Conservation (phyloP, 495 filamentous ascomycete species). For the Penicillium atrosanguineum region DNA sequence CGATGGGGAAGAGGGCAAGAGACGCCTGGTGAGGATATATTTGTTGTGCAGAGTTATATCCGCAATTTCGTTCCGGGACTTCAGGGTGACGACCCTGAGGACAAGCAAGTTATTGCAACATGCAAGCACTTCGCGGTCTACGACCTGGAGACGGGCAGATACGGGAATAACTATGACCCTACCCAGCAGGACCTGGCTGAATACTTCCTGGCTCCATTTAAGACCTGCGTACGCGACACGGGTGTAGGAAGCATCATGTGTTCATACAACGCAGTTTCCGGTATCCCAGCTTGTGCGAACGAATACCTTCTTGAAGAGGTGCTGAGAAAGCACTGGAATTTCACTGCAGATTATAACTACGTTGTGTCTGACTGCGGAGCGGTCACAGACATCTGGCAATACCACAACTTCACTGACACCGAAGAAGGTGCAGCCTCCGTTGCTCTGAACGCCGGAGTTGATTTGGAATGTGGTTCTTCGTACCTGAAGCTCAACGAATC, state of each 20-base stretch:
- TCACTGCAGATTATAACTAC: constrained; percentile 45
- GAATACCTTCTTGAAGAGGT: constrained; percentile 49
- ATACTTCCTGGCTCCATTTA: constrained; percentile 52
- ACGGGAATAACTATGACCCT: constrained; percentile 49
- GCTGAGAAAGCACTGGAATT: constrained; percentile 51
- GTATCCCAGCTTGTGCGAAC: constrained; percentile 52
- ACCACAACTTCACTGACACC: constrained; percentile 46
- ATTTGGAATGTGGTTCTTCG: constrained; percentile 50
- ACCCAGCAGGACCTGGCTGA: constrained; percentile 49
- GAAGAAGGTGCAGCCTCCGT: constrained; percentile 45
- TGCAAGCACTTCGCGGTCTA: constrained; percentile 62
- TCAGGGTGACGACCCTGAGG: constrained; percentile 40
- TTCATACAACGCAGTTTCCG: constrained; percentile 54
- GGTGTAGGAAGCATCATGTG: constrained; percentile 55
- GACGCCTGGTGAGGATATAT: constrained; percentile 57
- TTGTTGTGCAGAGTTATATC: constrained; percentile 50
- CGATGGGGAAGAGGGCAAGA: constrained; percentile 56
- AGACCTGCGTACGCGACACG: constrained; percentile 48
- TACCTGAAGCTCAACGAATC: constrained; percentile 41
- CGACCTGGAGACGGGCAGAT: constrained; percentile 53
- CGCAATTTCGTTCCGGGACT: constrained; percentile 51
- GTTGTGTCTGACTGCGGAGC: constrained; percentile 54
- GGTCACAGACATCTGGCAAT: constrained; percentile 45
- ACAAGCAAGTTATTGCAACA: constrained; percentile 52
- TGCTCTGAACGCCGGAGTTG: constrained; percentile 53